Percentiles rank a stretch among this genome's conserved stretches.
Evolutionary conservation across 2,329 filamentous ascomycete genomes (phyloP).

Genomic region (Aspergillus bombycis): DNA sequence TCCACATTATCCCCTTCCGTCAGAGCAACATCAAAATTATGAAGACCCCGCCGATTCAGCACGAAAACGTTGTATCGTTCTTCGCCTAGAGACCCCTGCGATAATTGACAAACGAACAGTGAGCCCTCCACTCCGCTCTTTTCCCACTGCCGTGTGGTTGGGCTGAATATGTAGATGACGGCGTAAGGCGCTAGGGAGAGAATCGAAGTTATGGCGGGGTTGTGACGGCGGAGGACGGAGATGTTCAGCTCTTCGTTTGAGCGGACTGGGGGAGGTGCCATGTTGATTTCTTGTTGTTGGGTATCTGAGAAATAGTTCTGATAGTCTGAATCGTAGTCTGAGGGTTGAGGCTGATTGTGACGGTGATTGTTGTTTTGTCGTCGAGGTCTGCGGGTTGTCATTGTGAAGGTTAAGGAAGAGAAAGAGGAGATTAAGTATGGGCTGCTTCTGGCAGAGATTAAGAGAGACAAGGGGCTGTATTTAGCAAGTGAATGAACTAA

Average conservation of each 20-base stretch:
- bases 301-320: slow-evolving; percentile 51
- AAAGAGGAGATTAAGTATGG: slow-evolving; percentile 1
- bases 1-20: slow-evolving; percentile 63
- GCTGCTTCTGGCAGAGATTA: slow-evolving; percentile 1
- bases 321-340: slow-evolving; percentile 70
- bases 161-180: slow-evolving; percentile 79
- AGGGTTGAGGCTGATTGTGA: slow-evolving; percentile 30
- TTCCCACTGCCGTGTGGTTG: slow-evolving; percentile 71
- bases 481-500: background rate
- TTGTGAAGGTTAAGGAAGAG: slow-evolving; percentile 16
- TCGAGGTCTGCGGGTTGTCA: slow-evolving; percentile 38
- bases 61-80: slow-evolving; percentile 65
- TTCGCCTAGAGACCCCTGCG: slow-evolving; percentile 47
- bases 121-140: slow-evolving; percentile 85
- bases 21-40: slow-evolving; percentile 72
- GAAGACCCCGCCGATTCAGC: slow-evolving; percentile 70
- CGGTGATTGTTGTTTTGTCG: slow-evolving; percentile 31
- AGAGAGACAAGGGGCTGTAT: background rate
- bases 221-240: slow-evolving; percentile 78
- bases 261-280: slow-evolving; percentile 54
- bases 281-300: slow-evolving; percentile 32
- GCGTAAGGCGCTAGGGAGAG: slow-evolving; percentile 82
- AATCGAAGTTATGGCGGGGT: slow-evolving; percentile 72
- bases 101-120: slow-evolving; percentile 78
- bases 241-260: slow-evolving; percentile 88